Percentiles rank a stretch among this genome's conserved stretches.
phyloP scores from a whole-genome alignment of 2,329 filamentous ascomycete genomes.

The Sclerotinia borealis region DNA sequence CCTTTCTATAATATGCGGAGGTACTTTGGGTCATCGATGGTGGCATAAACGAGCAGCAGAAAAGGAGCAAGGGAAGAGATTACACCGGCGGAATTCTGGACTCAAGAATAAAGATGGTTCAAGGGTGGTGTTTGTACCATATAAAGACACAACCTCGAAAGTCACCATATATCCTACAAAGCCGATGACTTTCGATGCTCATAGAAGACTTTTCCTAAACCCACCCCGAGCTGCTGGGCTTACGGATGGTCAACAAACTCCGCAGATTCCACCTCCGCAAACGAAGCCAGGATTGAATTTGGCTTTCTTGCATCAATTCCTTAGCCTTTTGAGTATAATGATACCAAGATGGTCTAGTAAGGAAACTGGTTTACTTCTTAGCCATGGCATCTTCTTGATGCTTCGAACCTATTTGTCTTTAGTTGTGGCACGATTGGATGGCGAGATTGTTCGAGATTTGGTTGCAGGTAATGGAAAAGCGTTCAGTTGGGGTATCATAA shows the following conservation, averaged over 20 bases:
- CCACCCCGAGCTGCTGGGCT: constrained; percentile 78
- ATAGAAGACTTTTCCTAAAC: constrained; percentile 86
- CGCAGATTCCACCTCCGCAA: constrained; percentile 74
- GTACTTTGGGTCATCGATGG: constrained; percentile 73
- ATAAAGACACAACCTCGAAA: constrained; percentile 80
- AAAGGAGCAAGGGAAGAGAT: constrained; percentile 71
- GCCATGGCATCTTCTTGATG: constrained; percentile 84
- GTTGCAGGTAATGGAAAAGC: constrained; percentile 89
- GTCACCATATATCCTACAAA: constrained; percentile 90
- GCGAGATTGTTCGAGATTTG: constrained; percentile 91
- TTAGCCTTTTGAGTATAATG: constrained; percentile 96
- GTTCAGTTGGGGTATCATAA: constrained; percentile 82
- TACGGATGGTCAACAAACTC: constrained; percentile 53
- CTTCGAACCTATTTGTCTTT: constrained; percentile 90
- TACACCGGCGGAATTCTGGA: constrained; percentile 87
- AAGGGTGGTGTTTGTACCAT: constrained; percentile 89
- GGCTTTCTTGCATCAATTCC: constrained; percentile 92
- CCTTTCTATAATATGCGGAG: constrained; percentile 70
- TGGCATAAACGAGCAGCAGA: constrained; percentile 70
- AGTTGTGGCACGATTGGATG: constrained; percentile 86
- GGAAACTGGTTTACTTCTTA: constrained; percentile 82
- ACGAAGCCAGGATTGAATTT: constrained; percentile 93
- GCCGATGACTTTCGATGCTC: constrained; percentile 90
- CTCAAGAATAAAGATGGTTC: constrained; percentile 91
- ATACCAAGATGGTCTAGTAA: constrained; percentile 93